A percentile compares a stretch with the other conserved stretches of the same genome.
Conservation (phyloP, 495 filamentous ascomycete genomes). For the Xylaria curta region DNA sequence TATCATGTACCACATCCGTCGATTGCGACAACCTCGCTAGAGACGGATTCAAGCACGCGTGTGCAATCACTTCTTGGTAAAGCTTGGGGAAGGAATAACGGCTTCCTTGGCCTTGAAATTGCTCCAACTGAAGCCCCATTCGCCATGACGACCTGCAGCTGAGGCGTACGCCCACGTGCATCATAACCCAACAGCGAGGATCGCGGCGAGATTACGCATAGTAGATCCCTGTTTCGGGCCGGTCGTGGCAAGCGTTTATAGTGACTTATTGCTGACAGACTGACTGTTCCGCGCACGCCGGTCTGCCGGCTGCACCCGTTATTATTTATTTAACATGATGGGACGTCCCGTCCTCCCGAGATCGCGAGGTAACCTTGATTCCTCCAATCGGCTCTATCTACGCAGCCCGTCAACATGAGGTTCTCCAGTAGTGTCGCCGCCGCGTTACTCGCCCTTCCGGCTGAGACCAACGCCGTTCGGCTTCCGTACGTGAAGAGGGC, state of each 20-base stretch:
- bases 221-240: conserved; percentile 14
- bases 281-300: neutral
- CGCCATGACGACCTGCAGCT: conserved; percentile 11
- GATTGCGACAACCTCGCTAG: neutral
- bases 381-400: neutral
- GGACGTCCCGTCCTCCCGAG: neutral
- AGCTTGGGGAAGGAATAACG: neutral
- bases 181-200: conserved; percentile 18
- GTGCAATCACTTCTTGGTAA: neutral
- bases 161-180: conserved; percentile 6
- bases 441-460: conserved; percentile 16
- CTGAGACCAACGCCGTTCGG: conserved; percentile 4
- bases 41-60: neutral
- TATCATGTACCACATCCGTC: no score
- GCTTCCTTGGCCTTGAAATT: conserved; percentile 5
- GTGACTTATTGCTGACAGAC: conserved; percentile 12
- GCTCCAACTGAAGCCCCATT: conserved; percentile 17
- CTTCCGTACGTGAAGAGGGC: conserved; percentile 18
- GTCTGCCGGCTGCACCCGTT: neutral
- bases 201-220: conserved; percentile 13
- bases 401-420: conserved; percentile 15
- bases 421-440: conserved; percentile 4
- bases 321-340: conserved; percentile 14
- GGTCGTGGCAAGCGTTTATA: conserved; percentile 2
- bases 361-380: conserved; percentile 1